Conservation (phyloP, 352 stramenopile species). For the Achlya hypogyna region DNA sequence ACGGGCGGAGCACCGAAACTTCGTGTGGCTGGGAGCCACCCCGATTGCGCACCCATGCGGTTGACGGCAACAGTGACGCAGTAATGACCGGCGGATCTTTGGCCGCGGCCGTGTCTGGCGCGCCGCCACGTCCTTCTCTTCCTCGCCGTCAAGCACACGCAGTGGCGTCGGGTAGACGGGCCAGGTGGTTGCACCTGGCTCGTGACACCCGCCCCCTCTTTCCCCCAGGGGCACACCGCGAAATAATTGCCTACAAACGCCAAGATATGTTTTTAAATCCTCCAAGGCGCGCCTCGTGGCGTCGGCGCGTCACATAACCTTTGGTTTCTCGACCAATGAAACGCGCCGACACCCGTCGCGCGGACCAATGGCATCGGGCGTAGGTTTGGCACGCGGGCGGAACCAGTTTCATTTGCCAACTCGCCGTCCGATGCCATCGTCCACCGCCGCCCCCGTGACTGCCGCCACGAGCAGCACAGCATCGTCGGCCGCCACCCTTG, state of each 20-base stretch:
- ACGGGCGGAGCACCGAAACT: background rate
- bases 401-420: too few relatives aligned
- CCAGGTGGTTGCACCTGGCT: conserved; percentile 1
- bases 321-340: conserved; percentile 19
- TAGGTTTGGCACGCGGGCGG: too few relatives aligned
- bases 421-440: conserved; percentile 2
- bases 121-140: background rate
- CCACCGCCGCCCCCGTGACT: background rate
- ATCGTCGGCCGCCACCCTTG: conserved; percentile 21
- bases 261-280: conserved; percentile 6
- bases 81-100: background rate
- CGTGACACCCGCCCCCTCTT: background rate
- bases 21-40: background rate
- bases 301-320: conserved; percentile 2
- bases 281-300: background rate
- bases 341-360: background rate
- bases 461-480: background rate
- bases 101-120: too few relatives aligned
- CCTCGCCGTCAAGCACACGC: background rate
- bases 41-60: background rate
- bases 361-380: too few relatives aligned
- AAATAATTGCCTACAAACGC: background rate
- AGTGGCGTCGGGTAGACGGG: background rate
- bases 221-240: background rate
- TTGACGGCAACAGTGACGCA: background rate